phyloP scores from a whole-genome alignment of 305 asterid species.

The Petunia hybrid region DNA sequence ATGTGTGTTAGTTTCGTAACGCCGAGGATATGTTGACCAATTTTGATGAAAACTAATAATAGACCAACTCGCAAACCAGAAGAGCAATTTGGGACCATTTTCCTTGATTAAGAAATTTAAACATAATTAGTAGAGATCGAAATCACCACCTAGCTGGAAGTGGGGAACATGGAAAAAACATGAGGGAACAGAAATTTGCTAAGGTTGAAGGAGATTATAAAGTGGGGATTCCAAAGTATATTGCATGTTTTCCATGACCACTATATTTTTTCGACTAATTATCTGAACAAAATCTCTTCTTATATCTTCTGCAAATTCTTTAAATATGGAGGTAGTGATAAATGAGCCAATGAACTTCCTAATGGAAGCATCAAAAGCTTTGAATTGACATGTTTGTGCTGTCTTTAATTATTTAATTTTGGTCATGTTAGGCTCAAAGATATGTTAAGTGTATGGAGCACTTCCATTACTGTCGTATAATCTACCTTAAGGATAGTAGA shows the following conservation, averaged over 20 bases:
- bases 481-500: neutral
- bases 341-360: conserved; percentile 12
- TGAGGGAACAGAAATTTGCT: neutral
- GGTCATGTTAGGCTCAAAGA: conserved; percentile 23
- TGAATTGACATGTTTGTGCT: conserved; percentile 15
- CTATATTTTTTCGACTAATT: neutral
- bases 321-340: neutral
- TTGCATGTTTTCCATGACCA: neutral
- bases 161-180: conserved; percentile 18
- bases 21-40: too few species aligned
- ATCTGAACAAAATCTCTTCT: neutral
- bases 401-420: conserved; percentile 4
- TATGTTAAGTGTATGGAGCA: neutral
- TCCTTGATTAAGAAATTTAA: too few species aligned
- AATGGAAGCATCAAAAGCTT: conserved; percentile 27
- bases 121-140: too few species aligned
- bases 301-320: neutral
- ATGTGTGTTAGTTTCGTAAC: too few species aligned
- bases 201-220: conserved; percentile 16
- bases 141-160: neutral
- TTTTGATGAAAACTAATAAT: too few species aligned
- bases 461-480: too few species aligned
- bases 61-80: too few species aligned
- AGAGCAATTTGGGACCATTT: too few species aligned
- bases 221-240: neutral